Percentiles rank a stretch among this genome's conserved stretches.
These are phyloP conservation scores for Corylus avellana DNA, from an alignment of 306 rosid species.

Conservation along the genomic window DNA sequence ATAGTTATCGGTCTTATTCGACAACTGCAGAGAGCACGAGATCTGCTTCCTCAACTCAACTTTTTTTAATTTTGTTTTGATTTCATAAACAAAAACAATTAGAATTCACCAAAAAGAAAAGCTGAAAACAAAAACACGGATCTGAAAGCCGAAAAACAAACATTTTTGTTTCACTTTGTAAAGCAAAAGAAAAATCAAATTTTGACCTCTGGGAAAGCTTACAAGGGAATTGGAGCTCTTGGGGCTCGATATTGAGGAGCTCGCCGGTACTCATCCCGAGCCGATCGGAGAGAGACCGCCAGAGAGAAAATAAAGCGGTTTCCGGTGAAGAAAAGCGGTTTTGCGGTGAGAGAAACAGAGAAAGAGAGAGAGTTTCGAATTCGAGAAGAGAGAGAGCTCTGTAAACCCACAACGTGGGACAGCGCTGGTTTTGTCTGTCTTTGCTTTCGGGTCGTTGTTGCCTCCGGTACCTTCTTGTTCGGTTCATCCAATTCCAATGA, in stretches of 20 bases:
- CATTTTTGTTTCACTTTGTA: neutral
- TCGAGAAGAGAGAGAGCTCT: slow-evolving; percentile 18
- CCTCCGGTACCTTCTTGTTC: neutral
- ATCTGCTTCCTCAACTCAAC: slow-evolving; percentile 66
- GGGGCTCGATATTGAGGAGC: slow-evolving; percentile 72
- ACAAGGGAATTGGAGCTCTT: slow-evolving; percentile 88
- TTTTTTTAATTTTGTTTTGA: neutral
- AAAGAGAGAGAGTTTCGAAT: slow-evolving; percentile 21
- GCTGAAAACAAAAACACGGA: slow-evolving; percentile 26
- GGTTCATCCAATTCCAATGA: neutral
- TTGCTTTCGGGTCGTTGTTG: slow-evolving; percentile 19
- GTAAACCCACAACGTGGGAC: slow-evolving; percentile 53
- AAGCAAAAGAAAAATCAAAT: slow-evolving; percentile 1
- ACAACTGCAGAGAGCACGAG: slow-evolving; percentile 79
- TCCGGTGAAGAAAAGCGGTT: slow-evolving; percentile 34
- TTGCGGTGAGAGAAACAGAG: slow-evolving; percentile 2
- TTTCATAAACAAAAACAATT: slow-evolving; percentile 9
- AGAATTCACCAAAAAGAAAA: slow-evolving; percentile 36
- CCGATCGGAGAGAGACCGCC: slow-evolving; percentile 39
- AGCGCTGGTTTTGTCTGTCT: slow-evolving; percentile 32
- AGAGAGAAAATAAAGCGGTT: slow-evolving; percentile 23
- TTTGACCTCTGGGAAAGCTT: slow-evolving; percentile 17
- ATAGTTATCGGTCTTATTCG: slow-evolving; percentile 62
- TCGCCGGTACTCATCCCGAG: slow-evolving; percentile 79
- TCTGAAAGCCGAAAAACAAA: slow-evolving; percentile 17